Conservation (phyloP, 306 rosid genomes). For the Vigna mungo region DNA sequence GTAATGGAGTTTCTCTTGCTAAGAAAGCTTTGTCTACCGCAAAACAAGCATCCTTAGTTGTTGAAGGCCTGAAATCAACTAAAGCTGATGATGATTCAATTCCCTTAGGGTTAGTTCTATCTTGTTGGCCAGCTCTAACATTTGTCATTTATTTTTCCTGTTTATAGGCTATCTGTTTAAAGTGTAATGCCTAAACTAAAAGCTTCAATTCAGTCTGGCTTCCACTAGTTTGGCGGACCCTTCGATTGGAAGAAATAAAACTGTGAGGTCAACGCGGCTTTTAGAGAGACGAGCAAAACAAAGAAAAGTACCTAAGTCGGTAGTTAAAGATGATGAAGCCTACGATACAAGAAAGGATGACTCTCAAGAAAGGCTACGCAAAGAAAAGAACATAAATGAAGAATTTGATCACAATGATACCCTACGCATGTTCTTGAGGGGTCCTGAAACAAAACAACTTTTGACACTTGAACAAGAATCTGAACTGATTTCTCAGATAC, state of each 20-base stretch:
- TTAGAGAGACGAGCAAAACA: constrained; percentile 76
- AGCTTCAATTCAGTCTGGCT: constrained; percentile 45
- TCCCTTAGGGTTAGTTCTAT: constrained; percentile 69
- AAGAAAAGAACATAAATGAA: constrained; percentile 61
- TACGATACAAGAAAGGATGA: constrained; percentile 49
- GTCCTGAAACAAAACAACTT: constrained; percentile 81
- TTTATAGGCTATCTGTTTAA: constrained; percentile 45
- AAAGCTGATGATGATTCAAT: constrained; percentile 54
- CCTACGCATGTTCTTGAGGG: constrained; percentile 68
- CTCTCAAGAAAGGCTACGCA: constrained; percentile 43
- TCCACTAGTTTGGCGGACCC: constrained; percentile 48
- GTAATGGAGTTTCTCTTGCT: constrained; percentile 62
- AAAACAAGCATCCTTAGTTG: constrained; percentile 71
- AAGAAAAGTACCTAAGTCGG: constrained; percentile 62
- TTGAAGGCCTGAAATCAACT: constrained; percentile 55
- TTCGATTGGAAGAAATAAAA: constrained; percentile 56
- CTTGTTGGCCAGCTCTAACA: constrained; percentile 30
- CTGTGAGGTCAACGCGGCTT: constrained; percentile 75
- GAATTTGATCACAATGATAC: constrained; percentile 69
- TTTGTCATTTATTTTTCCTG: constrained; percentile 39
- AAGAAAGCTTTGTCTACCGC: constrained; percentile 73
- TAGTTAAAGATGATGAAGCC: constrained; percentile 48
- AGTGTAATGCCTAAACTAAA: constrained; percentile 49
- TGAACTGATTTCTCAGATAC: constrained; percentile 68
- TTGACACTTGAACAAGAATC: constrained; percentile 82